phyloP scores from a whole-genome alignment of 2,329 filamentous ascomycete genomes.

The Botrytis elliptica region DNA sequence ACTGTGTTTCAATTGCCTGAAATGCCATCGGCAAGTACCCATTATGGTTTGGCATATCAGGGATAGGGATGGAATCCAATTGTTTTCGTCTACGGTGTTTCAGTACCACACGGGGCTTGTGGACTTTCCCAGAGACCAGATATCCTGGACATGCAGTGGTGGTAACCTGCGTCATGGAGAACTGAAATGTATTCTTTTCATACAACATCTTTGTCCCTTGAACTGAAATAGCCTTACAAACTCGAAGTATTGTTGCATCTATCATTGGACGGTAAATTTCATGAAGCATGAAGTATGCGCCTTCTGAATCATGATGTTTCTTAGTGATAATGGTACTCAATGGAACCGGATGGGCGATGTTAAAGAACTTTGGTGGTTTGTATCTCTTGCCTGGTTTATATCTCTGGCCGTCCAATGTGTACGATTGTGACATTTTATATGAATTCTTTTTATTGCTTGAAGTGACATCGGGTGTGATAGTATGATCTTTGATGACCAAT shows the following conservation, averaged over 20 bases:
- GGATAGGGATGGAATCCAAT: too few relatives aligned
- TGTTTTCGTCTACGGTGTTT: not conserved
- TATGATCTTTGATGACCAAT: not conserved
- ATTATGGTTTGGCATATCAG: not conserved
- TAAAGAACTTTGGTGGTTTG: not conserved
- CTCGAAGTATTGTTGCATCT: not conserved
- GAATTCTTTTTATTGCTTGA: not conserved
- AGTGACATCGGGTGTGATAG: not conserved
- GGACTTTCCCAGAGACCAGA: not conserved
- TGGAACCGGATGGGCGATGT: not conserved
- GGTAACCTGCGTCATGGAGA: not conserved
- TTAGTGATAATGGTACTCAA: not conserved
- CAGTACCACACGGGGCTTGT: not conserved
- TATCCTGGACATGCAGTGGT: not conserved
- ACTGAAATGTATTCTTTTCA: not conserved
- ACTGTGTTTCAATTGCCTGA: not conserved
- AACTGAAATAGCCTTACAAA: not conserved
- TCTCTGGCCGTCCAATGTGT: not conserved
- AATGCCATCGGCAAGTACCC: not conserved
- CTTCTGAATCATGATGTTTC: not conserved
- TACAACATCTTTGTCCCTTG: not conserved
- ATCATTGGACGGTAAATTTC: not conserved
- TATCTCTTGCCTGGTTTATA: not conserved
- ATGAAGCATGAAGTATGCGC: not conserved
- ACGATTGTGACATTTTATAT: not conserved